Base-by-base conservation (phyloP, 805 yeast species). In the Pichia scutulata region DNA sequence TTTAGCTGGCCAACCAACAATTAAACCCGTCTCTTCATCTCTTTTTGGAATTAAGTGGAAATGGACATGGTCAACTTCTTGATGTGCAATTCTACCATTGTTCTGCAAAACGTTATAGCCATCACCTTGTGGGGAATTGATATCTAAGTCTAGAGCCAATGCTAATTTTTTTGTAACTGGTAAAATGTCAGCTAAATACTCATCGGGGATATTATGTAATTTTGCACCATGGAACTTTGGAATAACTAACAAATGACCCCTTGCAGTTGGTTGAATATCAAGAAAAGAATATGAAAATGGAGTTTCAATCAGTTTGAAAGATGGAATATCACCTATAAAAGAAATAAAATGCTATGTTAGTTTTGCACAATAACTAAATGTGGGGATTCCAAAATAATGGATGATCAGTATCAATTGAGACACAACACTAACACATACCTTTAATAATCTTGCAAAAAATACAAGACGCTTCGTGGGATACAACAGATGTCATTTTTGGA, bases 191-290 rank as follows among this genome's bases (percentile, higher is more conserved):
- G 84, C 77, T 57, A 93, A 72, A 63, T 86, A 81, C 57, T 92
- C 97, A 65, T 92, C 98, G 3, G 98, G 97, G 45, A 92, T 71
- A 65, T 89, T 82, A 73, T 92, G 98, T 55, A 92, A 74, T 68
- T 86, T 89, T 33, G 88, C 96, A 46, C 97, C 98, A 66, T 90
- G 97, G 67, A 79, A 78, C 68, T 92, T 92, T 55, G 99, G 98
- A 60, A 92, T 89, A 50, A 92, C 81, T 60, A 92, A 72, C 30
- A 92, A 80, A 66, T 92, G 99, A 25, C 96, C 97, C 60, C 80
- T 78, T 10, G 96, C 74, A 18, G 92, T 86, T 55, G 99, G 98
- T 59, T 89, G 93, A 63, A 92, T 90, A 63, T 92, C 99, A 60
- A 93, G 74, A 67, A 92, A 93, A 0, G 98, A 88, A 63, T 76